Evolutionary conservation across 176 grass and related monocot species (phyloP).

Genomic region (Phoenix dactylifera): DNA sequence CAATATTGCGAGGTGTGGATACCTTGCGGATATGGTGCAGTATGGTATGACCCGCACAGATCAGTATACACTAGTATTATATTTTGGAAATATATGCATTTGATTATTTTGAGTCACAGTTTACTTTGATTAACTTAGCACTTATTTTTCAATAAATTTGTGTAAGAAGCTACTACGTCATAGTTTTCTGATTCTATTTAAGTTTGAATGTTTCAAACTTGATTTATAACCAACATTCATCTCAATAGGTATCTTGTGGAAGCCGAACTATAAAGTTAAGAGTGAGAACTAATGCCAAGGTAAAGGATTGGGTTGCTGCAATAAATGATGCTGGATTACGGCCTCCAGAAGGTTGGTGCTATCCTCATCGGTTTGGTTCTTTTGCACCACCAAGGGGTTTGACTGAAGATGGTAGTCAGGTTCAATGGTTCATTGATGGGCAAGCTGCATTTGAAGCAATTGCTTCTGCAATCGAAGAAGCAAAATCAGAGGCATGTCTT

Average conservation of each 20-base stretch:
- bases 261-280: conserved; percentile 66
- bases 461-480: conserved; percentile 81
- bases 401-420: conserved; percentile 65
- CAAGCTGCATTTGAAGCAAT: conserved; percentile 85
- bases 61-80: too few species aligned
- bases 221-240: conserved; percentile 28
- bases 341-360: conserved; percentile 85
- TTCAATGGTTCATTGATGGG: conserved; percentile 89
- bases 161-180: background rate
- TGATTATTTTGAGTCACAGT: too few species aligned
- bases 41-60: too few species aligned
- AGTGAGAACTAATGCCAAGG: conserved; percentile 59
- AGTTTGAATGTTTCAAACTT: background rate
- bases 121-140: too few species aligned
- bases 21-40: too few species aligned
- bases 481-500: conserved; percentile 77
- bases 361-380: conserved; percentile 92
- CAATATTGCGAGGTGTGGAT: too few species aligned
- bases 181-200: background rate
- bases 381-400: conserved; percentile 92
- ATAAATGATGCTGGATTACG: conserved; percentile 83
- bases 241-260: conserved; percentile 76
- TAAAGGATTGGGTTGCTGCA: conserved; percentile 87
- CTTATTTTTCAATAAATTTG: too few species aligned
- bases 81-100: too few species aligned